Base-by-base conservation (phyloP, 371 early-diverging fungal species). In the Mortierella sp. region DNA sequence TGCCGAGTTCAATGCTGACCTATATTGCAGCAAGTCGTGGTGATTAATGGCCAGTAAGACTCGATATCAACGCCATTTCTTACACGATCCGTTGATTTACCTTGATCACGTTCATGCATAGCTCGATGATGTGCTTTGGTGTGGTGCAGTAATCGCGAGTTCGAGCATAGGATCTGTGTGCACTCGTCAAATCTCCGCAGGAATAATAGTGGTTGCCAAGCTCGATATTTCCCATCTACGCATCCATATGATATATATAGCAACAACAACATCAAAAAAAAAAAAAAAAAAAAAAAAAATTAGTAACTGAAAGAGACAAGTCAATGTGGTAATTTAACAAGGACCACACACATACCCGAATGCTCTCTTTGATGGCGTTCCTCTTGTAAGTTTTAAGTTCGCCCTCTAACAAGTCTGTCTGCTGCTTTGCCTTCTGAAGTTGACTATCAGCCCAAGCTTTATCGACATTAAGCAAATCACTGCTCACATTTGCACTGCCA, bases 81-180 rank as follows among this genome's bases (percentile, higher is more conserved):
- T n/a, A 7, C n/a, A 8, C 50, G 8, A 50, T 28, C 4, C 24
- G 55, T 8, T 4, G 15, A 28, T 22, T 22, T 83, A 93, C 96
- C 86, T 92, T 89, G 84, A 95, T 94, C 38, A 93, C 91, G 72
- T 91, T 91, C 74, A 95, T 85, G 72, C 94, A 94, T 90, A 94
- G 91, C 50, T 95, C 95, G 52, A 94, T 69, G 10, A 94, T 84
- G 71, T 95, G 93, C 65, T 92, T 88, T 8, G 92, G 84, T 0
- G 91, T 91, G 4, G 94, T 88, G 77, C 92, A 91, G 75, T 93
- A 95, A 71, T 96, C 97, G 21, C 95, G 86, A 4, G 94, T 90
- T 9, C 92, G 87, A 2, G 89, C 83, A 77, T 93, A 96, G 57
- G 84, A 87, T 66, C 92, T 92, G 40, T 92, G 81, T 0, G 97